Evolutionary conservation across 148 eudicot genomes (phyloP).

Genomic region (Salicornia ramosissima): DNA sequence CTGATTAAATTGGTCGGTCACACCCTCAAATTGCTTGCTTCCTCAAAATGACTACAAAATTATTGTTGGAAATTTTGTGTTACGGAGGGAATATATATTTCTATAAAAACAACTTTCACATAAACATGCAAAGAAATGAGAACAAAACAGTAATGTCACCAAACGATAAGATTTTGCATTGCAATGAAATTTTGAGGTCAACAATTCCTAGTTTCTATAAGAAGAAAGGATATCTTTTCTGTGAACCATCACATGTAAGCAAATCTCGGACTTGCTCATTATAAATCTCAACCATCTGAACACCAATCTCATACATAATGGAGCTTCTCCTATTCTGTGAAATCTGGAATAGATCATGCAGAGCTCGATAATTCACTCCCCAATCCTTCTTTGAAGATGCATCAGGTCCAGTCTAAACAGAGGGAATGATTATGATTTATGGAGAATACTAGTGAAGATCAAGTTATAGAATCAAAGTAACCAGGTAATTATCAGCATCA

Average conservation of each 20-base stretch:
- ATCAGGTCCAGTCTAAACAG: slow-evolving; percentile 68
- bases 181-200: background rate
- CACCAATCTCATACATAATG: slow-evolving; percentile 64
- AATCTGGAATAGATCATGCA: slow-evolving; percentile 75
- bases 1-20: no score
- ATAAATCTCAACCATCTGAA: slow-evolving; percentile 90
- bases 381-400: slow-evolving; percentile 58
- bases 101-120: no score
- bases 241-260: slow-evolving; percentile 51
- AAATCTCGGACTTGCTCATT: slow-evolving; percentile 96
- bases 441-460: slow-evolving; percentile 10
- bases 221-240: slow-evolving; percentile 77
- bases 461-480: background rate
- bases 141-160: no score
- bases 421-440: background rate
- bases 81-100: background rate
- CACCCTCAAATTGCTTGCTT: no score
- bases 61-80: no score
- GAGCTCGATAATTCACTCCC: slow-evolving; percentile 89
- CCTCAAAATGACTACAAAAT: no score
- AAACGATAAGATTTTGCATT: no score
- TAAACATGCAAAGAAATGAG: slow-evolving; percentile 6
- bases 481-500: background rate
- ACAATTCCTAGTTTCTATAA: background rate
- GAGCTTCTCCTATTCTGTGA: slow-evolving; percentile 70